Evolutionary conservation across 768 basidiomycete genomes (phyloP).

Genomic region (Hemileccinum rubropunctum): DNA sequence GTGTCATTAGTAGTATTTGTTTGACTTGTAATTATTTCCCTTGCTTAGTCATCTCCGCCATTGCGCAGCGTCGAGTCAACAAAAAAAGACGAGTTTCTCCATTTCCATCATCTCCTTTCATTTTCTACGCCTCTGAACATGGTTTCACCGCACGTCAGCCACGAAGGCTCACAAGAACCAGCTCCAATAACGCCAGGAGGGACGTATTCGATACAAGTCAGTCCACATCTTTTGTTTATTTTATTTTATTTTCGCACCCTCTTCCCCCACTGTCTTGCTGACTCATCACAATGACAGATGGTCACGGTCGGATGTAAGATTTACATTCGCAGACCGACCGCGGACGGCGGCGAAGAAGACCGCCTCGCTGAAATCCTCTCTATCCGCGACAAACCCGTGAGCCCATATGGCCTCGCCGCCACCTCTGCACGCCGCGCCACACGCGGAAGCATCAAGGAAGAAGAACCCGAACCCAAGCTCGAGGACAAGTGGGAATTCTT

Average conservation of each 20-base stretch:
- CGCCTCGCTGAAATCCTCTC: constrained; percentile 95
- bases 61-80: constrained; percentile 3
- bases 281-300: constrained; percentile 51
- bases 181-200: constrained; percentile 72
- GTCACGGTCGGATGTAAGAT: constrained; percentile 95
- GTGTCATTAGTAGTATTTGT: too few relatives aligned
- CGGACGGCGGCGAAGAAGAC: constrained; percentile 78
- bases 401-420: constrained; percentile 43
- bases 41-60: constrained; percentile 23
- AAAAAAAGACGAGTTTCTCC: constrained; percentile 6
- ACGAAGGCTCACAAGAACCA: constrained; percentile 43
- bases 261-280: constrained; percentile 19
- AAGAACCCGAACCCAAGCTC: constrained; percentile 51
- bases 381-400: constrained; percentile 82
- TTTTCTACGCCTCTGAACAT: constrained; percentile 12
- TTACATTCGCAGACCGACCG: constrained; percentile 78
- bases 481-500: constrained; percentile 92
- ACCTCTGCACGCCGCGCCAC: constrained; percentile 36
- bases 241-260: constrained; percentile 27
- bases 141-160: constrained; percentile 32
- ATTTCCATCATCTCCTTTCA: constrained; percentile 1
- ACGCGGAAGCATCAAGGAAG: constrained; percentile 39
- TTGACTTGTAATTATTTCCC: too few relatives aligned
- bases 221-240: constrained; percentile 22
- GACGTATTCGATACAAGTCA: constrained; percentile 72